Evolutionary conservation across 768 basidiomycete genomes (phyloP).

Genomic region (Tricholoma bakamatsutake): DNA sequence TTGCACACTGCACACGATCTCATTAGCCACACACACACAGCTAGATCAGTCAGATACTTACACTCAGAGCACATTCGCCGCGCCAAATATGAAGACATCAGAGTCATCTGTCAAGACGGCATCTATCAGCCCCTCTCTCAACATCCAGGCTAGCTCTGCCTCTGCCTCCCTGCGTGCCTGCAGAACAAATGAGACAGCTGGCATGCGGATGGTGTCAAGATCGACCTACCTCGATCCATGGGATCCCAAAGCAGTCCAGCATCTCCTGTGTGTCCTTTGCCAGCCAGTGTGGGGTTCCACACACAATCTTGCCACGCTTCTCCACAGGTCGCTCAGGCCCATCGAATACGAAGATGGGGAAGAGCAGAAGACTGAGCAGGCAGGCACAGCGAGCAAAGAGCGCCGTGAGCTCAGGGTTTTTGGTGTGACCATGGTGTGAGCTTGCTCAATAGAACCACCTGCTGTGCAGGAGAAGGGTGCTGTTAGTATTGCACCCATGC

Average conservation of each 20-base stretch:
- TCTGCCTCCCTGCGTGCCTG: background rate
- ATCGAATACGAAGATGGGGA: background rate
- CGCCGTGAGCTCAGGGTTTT: slow-evolving; percentile 10
- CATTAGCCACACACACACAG: too few species aligned
- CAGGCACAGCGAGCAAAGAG: slow-evolving; percentile 4
- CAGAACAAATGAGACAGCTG: background rate
- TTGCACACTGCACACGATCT: background rate
- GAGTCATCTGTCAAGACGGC: background rate
- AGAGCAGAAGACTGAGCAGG: background rate
- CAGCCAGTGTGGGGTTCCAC: slow-evolving; percentile 32
- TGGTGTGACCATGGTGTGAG: too few species aligned
- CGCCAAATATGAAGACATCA: background rate
- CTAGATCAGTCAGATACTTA: background rate
- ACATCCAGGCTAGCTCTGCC: background rate
- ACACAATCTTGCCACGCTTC: slow-evolving; percentile 30
- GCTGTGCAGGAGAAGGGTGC: background rate
- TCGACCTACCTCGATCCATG: background rate
- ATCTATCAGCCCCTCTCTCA: background rate
- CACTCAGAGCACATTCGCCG: background rate
- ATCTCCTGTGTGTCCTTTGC: too few species aligned
- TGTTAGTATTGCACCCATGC: background rate
- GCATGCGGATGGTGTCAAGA: background rate
- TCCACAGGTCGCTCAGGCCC: background rate
- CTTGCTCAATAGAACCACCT: slow-evolving; percentile 8
- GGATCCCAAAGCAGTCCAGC: too few species aligned